Conservation (phyloP, 1,284 basidiomycete species). For the Neolentinus lepideus region DNA sequence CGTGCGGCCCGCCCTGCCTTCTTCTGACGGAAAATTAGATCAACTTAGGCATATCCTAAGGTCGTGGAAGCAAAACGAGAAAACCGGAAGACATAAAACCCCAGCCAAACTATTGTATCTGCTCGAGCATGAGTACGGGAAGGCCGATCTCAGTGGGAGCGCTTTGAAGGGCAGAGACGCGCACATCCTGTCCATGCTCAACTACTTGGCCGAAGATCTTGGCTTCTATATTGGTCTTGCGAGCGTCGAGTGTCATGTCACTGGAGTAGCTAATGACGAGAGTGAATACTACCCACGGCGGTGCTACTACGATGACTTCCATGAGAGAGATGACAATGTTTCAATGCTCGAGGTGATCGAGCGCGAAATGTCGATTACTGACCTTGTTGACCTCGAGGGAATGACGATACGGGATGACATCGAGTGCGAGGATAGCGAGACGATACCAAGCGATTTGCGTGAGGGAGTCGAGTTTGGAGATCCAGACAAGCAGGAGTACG, state of each 20-base stretch:
- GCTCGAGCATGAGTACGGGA: constrained; percentile 18
- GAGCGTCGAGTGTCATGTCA: constrained; percentile 25
- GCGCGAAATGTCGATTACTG: constrained; percentile 16
- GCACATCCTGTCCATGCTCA: constrained; percentile 11
- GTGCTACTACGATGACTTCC: constrained; percentile 9
- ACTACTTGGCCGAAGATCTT: constrained; percentile 10
- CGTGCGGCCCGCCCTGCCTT: constrained; percentile 10
- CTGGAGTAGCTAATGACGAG: constrained; percentile 24
- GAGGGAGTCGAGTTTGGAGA: constrained; percentile 21
- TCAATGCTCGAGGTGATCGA: constrained; percentile 24
- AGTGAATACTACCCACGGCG: constrained; percentile 12
- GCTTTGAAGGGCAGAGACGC: constrained; percentile 20
- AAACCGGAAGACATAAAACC: not conserved
- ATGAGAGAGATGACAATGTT: constrained; percentile 16
- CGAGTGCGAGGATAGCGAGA: constrained; percentile 17
- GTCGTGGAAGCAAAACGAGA: constrained; percentile 12
- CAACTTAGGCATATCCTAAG: constrained; percentile 9
- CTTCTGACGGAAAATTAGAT: constrained; percentile 2
- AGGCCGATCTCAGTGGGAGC: constrained; percentile 12
- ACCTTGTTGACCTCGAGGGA: constrained; percentile 31
- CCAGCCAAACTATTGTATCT: constrained; percentile 15
- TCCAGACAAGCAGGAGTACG: constrained; percentile 32
- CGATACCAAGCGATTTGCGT: constrained; percentile 24
- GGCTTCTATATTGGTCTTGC: constrained; percentile 26
- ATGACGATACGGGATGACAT: constrained; percentile 14